Base-by-base conservation (phyloP, 129 eudicot genomes). In the Pulicaria dysenterica region DNA sequence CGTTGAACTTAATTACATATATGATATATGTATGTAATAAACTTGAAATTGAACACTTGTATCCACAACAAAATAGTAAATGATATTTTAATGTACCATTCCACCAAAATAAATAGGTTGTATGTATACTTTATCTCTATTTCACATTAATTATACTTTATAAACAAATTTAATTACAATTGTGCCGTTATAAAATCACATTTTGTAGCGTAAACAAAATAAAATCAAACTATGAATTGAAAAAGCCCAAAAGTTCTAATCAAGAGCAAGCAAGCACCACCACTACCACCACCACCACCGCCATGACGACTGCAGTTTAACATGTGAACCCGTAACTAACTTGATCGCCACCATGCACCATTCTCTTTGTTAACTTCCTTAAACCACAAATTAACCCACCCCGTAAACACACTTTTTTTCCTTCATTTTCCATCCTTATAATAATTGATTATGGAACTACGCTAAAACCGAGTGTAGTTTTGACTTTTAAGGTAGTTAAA, bases 141-240 rank as follows among this genome's bases (percentile, higher is more conserved):
- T 24, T 24, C 62, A 34, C 31, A 24, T 56, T 24, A 56, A 67
- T 47, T 67, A 49, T 51, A 15, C 17, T 7, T 46, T 77, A 69
- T 77, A 70, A 62, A 70, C 65, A 62, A 77, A 61, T 55, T 15
- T 77, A 70, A 62, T 70, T 77, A 77, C 82, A 77, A 61, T 70
- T 70, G 72, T 61, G 39, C 72, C 64, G 7, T 68, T 70, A 64
- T 65, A 77, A 60, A 64, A 70, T 51, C 58, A 51, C 48, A 60
- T 69, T 59, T 69, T 77, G 58, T 70, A 77, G 76, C 24, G n/a
- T 11, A 61, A 77, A 69, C 39, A 58, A 19, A 77, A 40, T 68
- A 49, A 17, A 63, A 69, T 61, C 47, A 42, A 60, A 60, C 61
- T 67, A n/a, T n/a, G n/a, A n/a, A n/a, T n/a, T n/a, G n/a, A 46